Base-by-base conservation (phyloP, 805 yeast genomes). In the Saccharomycopsis sp. region DNA sequence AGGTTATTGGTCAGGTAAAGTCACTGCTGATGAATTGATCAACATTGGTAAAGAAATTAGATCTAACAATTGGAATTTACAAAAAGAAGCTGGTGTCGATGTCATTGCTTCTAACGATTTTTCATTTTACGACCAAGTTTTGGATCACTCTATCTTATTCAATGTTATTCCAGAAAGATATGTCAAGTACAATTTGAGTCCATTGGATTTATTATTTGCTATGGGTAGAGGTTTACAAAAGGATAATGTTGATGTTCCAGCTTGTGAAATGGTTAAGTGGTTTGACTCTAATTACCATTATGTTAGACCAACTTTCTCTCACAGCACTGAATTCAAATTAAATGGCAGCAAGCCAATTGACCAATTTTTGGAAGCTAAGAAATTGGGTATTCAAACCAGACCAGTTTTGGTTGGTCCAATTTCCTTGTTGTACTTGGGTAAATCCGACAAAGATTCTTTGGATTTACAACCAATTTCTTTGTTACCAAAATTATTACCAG, bases 191-290 rank as follows among this genome's bases (percentile, higher is more conserved):
- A 79, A 82, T 61, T 79, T 93, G 66, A 78, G 87, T 56, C 81
- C 87, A 66, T 75, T 93, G 58, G 98, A 93, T 71, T 85, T 87
- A 53, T 72, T 85, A 62, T 93, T 93, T 67, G 98, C 98, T 64
- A 93, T 93, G 97, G 98, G 97, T 72, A 88, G 98, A 80, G 98
- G 98, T 81, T 78, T 93, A 68, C 98, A 93, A 77, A 86, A 93
- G 74, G 81, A 84, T 70, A 95, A 95, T 56, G 96, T 93, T 59
- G 98, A 93, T 70, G 98, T 93, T 52, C 90, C 97, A 53, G 98
- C 98, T 60, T 78, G 87, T 66, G 95, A 93, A 79, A 93, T 93
- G 98, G 98, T 93, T 59, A 93, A 93, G 78, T 93, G 98, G 98
- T 93, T 93, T 61, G 98, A 93, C 72, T 85, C 97, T 55, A 93